Conservation (phyloP, 1,284 basidiomycete species). For the Puccinia polysora region DNA sequence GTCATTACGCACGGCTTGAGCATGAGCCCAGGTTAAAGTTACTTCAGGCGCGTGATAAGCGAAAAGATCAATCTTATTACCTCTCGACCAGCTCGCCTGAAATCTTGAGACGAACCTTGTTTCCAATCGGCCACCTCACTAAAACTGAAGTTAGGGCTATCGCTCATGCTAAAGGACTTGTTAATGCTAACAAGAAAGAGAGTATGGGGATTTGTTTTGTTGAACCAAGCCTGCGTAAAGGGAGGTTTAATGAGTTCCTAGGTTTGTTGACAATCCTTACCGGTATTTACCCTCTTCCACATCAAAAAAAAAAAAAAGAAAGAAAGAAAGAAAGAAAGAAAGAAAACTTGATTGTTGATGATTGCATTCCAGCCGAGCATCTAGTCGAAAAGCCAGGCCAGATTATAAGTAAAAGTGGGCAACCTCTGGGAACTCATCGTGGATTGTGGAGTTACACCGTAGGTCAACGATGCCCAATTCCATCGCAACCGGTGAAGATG, state of each 20-base stretch:
- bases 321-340: too few species aligned
- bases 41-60: slow-evolving; percentile 62
- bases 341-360: too few species aligned
- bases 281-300: background rate
- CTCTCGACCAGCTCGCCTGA: slow-evolving; percentile 70
- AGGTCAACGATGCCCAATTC: slow-evolving; percentile 69
- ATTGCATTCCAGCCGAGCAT: slow-evolving; percentile 68
- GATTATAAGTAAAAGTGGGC: slow-evolving; percentile 64
- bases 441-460: slow-evolving; percentile 87
- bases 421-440: slow-evolving; percentile 62
- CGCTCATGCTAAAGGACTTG: slow-evolving; percentile 65
- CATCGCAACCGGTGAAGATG: slow-evolving; percentile 63
- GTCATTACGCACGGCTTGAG: slow-evolving; percentile 74
- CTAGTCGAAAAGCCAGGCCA: slow-evolving; percentile 64
- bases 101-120: slow-evolving; percentile 66
- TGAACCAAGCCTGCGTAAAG: slow-evolving; percentile 62
- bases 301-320: background rate
- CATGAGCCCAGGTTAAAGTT: slow-evolving; percentile 60
- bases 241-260: slow-evolving; percentile 69
- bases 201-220: slow-evolving; percentile 98
- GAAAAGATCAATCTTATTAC: slow-evolving; percentile 92
- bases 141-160: slow-evolving; percentile 73
- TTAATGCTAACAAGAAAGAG: slow-evolving; percentile 73
- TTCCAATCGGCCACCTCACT: slow-evolving; percentile 67
- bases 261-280: slow-evolving; percentile 56